Evolutionary conservation across 192 early-diverging fungal genomes (phyloP).

Genomic region (Piromyces sp.): DNA sequence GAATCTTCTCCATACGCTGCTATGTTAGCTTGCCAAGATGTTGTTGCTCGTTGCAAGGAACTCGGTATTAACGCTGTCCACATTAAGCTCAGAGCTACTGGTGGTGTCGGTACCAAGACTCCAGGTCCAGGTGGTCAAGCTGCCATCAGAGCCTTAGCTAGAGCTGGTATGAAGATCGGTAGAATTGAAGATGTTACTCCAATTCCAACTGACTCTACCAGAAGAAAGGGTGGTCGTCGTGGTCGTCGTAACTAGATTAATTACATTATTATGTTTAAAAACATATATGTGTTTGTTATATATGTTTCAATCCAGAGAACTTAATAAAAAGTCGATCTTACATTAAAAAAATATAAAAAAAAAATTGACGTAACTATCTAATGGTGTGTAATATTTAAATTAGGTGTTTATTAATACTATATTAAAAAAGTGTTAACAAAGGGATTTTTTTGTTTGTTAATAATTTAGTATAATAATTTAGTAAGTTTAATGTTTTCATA

Average conservation of each 20-base stretch:
- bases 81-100: slow-evolving; percentile 98
- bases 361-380: too few relatives aligned
- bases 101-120: slow-evolving; percentile 95
- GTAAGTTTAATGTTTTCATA: too few relatives aligned
- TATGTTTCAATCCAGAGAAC: neutral
- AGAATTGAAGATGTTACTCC: slow-evolving; percentile 98
- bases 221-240: slow-evolving; percentile 98
- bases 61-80: slow-evolving; percentile 98
- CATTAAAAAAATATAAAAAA: neutral
- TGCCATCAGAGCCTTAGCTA: slow-evolving; percentile 95
- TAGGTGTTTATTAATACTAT: too few relatives aligned
- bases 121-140: slow-evolving; percentile 94
- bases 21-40: slow-evolving; percentile 99
- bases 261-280: neutral
- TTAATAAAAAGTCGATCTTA: neutral
- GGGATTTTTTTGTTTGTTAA: too few relatives aligned
- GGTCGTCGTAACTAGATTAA: slow-evolving; percentile 62
- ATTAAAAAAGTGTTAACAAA: too few relatives aligned
- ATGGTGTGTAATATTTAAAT: too few relatives aligned
- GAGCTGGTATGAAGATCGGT: slow-evolving; percentile 97
- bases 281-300: neutral
- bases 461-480: too few relatives aligned
- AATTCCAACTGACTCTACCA: slow-evolving; percentile 95
- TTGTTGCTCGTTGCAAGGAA: slow-evolving; percentile 95
- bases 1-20: slow-evolving; percentile 99